Evolutionary conservation across 352 stramenopile genomes (phyloP).

Genomic region (Pythium utonaiense): DNA sequence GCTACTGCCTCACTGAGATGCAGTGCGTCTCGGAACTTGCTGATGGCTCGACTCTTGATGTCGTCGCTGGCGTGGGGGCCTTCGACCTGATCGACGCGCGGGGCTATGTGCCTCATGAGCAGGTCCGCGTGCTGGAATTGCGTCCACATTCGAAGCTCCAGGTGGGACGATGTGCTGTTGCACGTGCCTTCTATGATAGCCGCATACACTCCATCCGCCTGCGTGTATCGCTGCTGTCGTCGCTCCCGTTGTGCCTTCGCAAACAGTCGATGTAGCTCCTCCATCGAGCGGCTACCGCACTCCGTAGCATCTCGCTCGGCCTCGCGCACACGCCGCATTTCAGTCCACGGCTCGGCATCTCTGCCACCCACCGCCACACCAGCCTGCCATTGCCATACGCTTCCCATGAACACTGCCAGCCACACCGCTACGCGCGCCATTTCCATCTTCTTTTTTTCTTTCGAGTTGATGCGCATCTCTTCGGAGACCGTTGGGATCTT

Average conservation of each 20-base stretch:
- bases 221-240: background rate
- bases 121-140: conserved; percentile 17
- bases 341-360: background rate
- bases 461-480: background rate
- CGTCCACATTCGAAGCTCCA: conserved; percentile 11
- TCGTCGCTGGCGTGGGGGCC: background rate
- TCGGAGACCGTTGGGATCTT: background rate
- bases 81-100: background rate
- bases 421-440: background rate
- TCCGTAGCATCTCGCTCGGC: background rate
- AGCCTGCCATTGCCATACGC: background rate
- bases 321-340: background rate
- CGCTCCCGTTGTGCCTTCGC: background rate
- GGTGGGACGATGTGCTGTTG: background rate
- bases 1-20: background rate
- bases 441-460: background rate
- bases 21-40: conserved; percentile 12
- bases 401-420: background rate
- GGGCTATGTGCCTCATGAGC: background rate
- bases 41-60: background rate
- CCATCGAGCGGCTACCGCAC: background rate
- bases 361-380: background rate
- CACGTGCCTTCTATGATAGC: background rate
- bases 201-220: background rate
- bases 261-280: background rate